Percentiles rank a stretch among this genome's conserved stretches.
These are phyloP conservation scores for Fonsecaea multimorphosa DNA, from an alignment of 2,329 filamentous ascomycete genomes.

Conservation along the genomic window DNA sequence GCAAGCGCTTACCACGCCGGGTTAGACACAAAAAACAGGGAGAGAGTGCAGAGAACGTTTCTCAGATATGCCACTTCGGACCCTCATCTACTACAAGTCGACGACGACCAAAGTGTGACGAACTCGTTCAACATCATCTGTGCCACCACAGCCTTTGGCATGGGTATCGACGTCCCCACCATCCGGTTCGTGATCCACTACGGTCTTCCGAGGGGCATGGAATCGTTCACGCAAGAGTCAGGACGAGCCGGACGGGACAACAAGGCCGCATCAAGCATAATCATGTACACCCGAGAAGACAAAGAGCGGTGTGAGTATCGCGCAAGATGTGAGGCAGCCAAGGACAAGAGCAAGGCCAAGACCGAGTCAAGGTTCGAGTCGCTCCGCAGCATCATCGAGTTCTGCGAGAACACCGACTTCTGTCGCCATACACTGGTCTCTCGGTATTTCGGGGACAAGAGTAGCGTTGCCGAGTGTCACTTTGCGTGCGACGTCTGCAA, in stretches of 20 bases:
- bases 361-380: constrained; percentile 64
- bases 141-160: constrained; percentile 93
- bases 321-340: constrained; percentile 22
- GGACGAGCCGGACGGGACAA: constrained; percentile 89
- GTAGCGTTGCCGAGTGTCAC: constrained; percentile 59
- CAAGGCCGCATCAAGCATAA: constrained; percentile 81
- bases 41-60: constrained; percentile 55
- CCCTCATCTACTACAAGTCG: constrained; percentile 23
- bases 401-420: constrained; percentile 75
- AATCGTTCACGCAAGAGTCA: constrained; percentile 95
- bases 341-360: constrained; percentile 46
- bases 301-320: constrained; percentile 63
- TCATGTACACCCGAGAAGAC: constrained; percentile 91
- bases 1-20: constrained; percentile 59
- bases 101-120: constrained; percentile 34
- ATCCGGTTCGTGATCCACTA: constrained; percentile 95
- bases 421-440: constrained; percentile 80
- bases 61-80: constrained; percentile 35
- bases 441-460: constrained; percentile 70
- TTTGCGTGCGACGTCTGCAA: constrained; percentile 82
- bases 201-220: constrained; percentile 91
- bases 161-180: constrained; percentile 96
- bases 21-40: constrained; percentile 74
- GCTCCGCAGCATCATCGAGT: constrained; percentile 72
- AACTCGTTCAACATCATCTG: constrained; percentile 86